phyloP scores from a whole-genome alignment of 2,329 filamentous ascomycete genomes.

The Lachnellula suecica region DNA sequence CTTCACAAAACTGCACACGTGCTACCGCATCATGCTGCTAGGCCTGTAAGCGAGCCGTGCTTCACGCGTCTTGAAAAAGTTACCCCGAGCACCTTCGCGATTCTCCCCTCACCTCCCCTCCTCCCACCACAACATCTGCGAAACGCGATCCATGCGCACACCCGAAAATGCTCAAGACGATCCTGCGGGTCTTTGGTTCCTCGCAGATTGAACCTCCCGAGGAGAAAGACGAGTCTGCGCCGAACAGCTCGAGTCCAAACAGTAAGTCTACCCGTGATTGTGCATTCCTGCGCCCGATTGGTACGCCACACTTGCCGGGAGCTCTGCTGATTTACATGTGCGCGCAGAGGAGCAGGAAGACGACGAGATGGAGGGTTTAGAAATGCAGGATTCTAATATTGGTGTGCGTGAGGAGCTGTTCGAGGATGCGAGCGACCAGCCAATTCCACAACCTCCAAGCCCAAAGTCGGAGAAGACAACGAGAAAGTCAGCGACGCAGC shows the following conservation, averaged over 20 bases:
- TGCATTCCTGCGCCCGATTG: too few species aligned
- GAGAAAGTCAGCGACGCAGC: background rate
- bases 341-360: background rate
- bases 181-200: background rate
- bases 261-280: too few species aligned
- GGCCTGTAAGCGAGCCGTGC: background rate
- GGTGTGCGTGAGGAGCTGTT: background rate
- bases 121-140: background rate
- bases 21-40: background rate
- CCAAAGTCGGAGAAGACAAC: slow-evolving; percentile 2
- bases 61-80: background rate
- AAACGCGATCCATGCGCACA: background rate
- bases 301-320: too few species aligned
- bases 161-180: background rate
- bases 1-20: too few species aligned
- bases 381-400: background rate
- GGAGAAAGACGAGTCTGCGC: too few species aligned
- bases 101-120: background rate
- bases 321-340: background rate
- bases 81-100: background rate
- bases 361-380: background rate
- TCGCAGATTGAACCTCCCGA: background rate
- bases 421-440: background rate
- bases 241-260: too few species aligned
- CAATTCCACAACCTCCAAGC: background rate